Evolutionary conservation across 129 eudicot species (phyloP), one percentile per base, ranked within the genome.

Genomic region (Chrysanthemum makinoi): DNA sequence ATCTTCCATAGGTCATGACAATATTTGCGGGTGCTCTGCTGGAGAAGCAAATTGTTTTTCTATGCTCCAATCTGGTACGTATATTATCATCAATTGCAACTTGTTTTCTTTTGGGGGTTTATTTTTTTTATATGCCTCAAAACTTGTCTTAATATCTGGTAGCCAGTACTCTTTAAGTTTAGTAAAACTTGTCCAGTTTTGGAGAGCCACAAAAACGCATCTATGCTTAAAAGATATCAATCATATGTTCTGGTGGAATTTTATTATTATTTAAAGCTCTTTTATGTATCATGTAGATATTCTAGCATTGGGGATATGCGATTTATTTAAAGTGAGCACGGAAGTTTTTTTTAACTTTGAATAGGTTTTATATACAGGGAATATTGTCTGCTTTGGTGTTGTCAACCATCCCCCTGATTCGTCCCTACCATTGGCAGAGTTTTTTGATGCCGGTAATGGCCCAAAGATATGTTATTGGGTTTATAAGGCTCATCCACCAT

Each of bases 391-490:
- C 97, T 65, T 67, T 79, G 62, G 97, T 95, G 72, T 65, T 95
- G 84, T 84, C 99, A 50, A 77, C 86, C 65, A 86, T 95, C 70
- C 99, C 99, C 59, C 80, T 95, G 76, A 86, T 95, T 59, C 99
- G 99, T 47, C 99, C 99, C 69, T 95, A 90, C 68, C 97, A 85
- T 75, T 95, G 99, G 99, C 99, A 95, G 75, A 95, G 99, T 83
- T 76, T 88, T 68, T 80, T 95, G 73, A 90, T 95, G 99, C 99
- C 99, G 82, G 99, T 95, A 95, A 17, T 55, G 55, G 14, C 79
- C 51, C 6, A 22, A 53, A 59, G 12, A 28, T 18, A 44, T 55
- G 30, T 50, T 65, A 17, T n/a, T 71, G 52, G 35, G 66, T 51
- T 73, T 65, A 48, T 11, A 65, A 50, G 18, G 44, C 39, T 2